These are phyloP conservation scores for Colletotrichum kahawae DNA, from an alignment of 2,329 filamentous ascomycete species.

Conservation along the genomic window DNA sequence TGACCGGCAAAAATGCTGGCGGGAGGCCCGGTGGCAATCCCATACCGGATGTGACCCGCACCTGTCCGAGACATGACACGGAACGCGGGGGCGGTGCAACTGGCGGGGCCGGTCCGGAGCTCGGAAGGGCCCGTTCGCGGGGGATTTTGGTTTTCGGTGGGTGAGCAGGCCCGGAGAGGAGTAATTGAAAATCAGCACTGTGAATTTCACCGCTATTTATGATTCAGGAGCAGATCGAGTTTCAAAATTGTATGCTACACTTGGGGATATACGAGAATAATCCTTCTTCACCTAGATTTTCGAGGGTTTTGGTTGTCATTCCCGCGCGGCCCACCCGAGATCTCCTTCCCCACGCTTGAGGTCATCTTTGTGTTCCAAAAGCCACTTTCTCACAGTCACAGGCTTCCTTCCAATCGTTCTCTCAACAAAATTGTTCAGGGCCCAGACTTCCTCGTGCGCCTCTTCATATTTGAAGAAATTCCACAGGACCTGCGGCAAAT, in stretches of 20 bases:
- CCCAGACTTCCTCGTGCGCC: background rate
- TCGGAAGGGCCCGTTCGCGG: background rate
- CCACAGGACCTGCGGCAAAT: background rate
- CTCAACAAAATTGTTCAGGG: background rate
- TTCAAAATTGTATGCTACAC: too few relatives aligned
- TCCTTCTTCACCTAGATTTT: background rate
- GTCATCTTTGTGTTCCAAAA: background rate
- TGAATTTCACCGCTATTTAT: too few relatives aligned
- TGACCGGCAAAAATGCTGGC: background rate
- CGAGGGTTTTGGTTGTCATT: background rate
- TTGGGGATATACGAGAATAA: too few relatives aligned
- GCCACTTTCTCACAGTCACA: background rate
- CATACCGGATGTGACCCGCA: background rate
- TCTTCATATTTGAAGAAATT: background rate
- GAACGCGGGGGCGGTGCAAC: background rate
- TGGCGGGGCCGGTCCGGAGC: background rate
- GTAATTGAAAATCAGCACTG: too few relatives aligned
- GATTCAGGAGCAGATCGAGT: too few relatives aligned
- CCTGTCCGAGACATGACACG: background rate
- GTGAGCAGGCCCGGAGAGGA: background rate
- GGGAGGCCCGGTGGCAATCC: background rate
- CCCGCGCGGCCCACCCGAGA: background rate
- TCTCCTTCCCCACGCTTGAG: background rate
- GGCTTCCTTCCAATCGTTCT: background rate
- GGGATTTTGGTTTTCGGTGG: rapidly evolving